Evolutionary conservation across 331 rosid species (phyloP).

Genomic region (Malus hybrid): DNA sequence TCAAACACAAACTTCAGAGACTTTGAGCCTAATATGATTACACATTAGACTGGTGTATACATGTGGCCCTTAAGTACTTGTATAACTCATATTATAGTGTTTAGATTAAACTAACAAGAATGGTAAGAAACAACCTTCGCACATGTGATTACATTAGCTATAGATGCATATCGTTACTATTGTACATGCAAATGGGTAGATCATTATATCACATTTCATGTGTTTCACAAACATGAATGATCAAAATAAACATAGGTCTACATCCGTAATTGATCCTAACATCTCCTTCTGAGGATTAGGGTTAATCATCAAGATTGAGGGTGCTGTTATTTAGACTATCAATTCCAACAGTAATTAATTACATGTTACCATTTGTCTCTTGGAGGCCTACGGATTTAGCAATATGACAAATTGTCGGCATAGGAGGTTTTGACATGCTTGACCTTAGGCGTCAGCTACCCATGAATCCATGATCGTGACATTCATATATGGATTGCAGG

Average conservation of each 20-base stretch:
- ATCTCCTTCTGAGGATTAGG: neutral
- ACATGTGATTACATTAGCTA: no score
- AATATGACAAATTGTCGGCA: constrained; percentile 23
- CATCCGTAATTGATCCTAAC: no score
- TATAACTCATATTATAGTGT: no score
- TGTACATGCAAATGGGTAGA: no score
- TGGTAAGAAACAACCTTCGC: no score
- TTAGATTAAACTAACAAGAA: no score
- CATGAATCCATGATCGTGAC: neutral
- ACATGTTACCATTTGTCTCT: neutral
- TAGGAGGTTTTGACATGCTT: constrained; percentile 11
- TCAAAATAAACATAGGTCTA: no score
- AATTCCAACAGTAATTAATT: neutral
- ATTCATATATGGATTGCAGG: neutral
- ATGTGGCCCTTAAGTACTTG: neutral
- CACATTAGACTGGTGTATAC: neutral
- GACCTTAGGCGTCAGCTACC: neutral
- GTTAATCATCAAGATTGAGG: neutral
- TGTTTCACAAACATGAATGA: no score
- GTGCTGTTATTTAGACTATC: neutral
- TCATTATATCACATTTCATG: no score
- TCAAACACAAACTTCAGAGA: neutral
- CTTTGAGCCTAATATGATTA: neutral
- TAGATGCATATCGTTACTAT: no score
- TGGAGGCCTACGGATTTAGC: neutral